Conservation (phyloP, 73 alveolate species). For the Paramecium bursaria region DNA sequence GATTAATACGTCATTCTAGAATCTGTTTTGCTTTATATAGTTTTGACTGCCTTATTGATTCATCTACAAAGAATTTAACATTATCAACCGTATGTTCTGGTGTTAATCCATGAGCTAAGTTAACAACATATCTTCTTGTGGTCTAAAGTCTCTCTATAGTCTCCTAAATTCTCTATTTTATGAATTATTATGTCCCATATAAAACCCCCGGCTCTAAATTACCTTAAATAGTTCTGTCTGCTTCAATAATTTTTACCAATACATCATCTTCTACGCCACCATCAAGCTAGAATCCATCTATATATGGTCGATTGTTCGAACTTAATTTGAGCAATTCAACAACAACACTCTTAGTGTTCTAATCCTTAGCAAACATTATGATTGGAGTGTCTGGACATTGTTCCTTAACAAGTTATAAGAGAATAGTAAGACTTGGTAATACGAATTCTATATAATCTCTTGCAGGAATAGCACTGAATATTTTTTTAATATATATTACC, state of each 20-base stretch:
- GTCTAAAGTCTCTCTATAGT: slow-evolving; percentile 70
- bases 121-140: slow-evolving; percentile 71
- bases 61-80: slow-evolving; percentile 69
- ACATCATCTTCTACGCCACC: slow-evolving; percentile 73
- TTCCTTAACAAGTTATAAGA: slow-evolving; percentile 70
- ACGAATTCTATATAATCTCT: slow-evolving; percentile 54
- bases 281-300: slow-evolving; percentile 70
- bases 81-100: slow-evolving; percentile 79
- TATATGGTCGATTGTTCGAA: neutral
- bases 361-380: slow-evolving; percentile 75
- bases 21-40: slow-evolving; percentile 26
- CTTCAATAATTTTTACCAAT: slow-evolving; percentile 62
- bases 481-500: slow-evolving; percentile 63
- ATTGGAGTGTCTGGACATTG: slow-evolving; percentile 75
- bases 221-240: slow-evolving; percentile 75
- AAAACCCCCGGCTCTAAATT: slow-evolving; percentile 80
- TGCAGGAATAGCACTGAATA: slow-evolving; percentile 67
- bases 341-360: slow-evolving; percentile 51
- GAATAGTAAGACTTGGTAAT: slow-evolving; percentile 51
- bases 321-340: slow-evolving; percentile 41
- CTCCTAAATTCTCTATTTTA: slow-evolving; percentile 67
- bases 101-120: slow-evolving; percentile 79
- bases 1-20: slow-evolving; percentile 11
- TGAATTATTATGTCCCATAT: slow-evolving; percentile 68
- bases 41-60: slow-evolving; percentile 28